Base-by-base conservation (phyloP, 352 stramenopile species). In the Blastocystis sp. region DNA sequence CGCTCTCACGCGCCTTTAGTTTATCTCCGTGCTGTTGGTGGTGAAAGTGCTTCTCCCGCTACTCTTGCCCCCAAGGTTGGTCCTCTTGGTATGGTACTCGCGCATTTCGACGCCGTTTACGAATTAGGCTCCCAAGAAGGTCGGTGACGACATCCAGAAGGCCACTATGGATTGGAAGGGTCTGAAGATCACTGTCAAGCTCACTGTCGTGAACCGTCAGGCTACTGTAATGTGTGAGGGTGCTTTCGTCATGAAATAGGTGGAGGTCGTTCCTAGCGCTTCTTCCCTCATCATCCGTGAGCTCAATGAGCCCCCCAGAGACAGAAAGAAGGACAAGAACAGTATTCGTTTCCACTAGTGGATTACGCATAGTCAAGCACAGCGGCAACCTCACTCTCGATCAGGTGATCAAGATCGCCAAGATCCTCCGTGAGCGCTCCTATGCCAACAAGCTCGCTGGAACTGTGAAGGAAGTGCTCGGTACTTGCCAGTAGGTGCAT, bases 131-230 rank as follows among this genome's bases (percentile, higher is more conserved):
- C 97, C 97, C 90, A 99, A 99, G 95, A 99, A 99, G 93, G 96
- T 99, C 90, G 97, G 97, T 91, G 97, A 99, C 93, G 97, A 99
- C 94, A 99, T 99, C 92, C 97, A 98, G 94, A 99, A 99, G 94
- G 97, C 96, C 90, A 99, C 97, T 88, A 94, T 95, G 93, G 97
- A 99, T 94, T 99, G 97, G 97, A 99, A 99, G 93, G 97, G 97
- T 91, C 93, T 99, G 67, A 98, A 97, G 91, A 97, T 99, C 82
- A 99, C 96, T 80, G 95, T 99, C 89, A 99, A 99, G 96, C 95
- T 99, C 79, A 99, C 96, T 70, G 98, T 99, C 91, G 93, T 99
- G 89, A 99, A 99, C 94, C 96, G 97, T 94, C 94, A 97, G 90
- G 95, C 95, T 65, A 91, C 59, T 88, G 51, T 91, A 65, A n/a